These are phyloP conservation scores for Escallonia rubra DNA, from an alignment of 129 eudicot species.

Conservation along the genomic window DNA sequence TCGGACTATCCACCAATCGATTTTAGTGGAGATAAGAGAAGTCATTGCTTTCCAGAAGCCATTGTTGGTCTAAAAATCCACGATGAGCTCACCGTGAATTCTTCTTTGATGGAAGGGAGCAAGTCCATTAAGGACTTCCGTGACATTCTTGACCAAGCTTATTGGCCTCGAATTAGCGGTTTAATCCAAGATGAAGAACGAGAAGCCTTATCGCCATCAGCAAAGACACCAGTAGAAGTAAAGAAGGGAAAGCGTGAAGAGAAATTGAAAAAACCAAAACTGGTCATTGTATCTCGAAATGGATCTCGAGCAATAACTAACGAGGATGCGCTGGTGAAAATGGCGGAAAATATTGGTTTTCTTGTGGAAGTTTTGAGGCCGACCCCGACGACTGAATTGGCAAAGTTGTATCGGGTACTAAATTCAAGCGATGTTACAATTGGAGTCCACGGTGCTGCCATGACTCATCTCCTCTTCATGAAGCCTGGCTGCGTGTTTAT, in stretches of 20 bases:
- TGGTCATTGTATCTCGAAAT: slow-evolving; percentile 68
- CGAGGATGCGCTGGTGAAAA: slow-evolving; percentile 48
- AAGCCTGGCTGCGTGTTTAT: slow-evolving; percentile 77
- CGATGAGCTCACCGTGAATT: slow-evolving; percentile 68
- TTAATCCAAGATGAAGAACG: slow-evolving; percentile 57
- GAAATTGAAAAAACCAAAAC: slow-evolving; percentile 44
- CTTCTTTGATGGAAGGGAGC: slow-evolving; percentile 46
- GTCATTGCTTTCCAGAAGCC: slow-evolving; percentile 86
- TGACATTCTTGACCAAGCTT: slow-evolving; percentile 62
- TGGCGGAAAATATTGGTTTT: slow-evolving; percentile 72
- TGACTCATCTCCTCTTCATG: slow-evolving; percentile 90
- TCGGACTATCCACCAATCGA: slow-evolving; percentile 73
- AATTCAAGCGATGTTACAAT: slow-evolving; percentile 90
- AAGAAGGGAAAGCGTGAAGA: background rate
- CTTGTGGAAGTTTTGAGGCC: slow-evolving; percentile 62
- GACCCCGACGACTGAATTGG: slow-evolving; percentile 57
- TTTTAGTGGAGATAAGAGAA: slow-evolving; percentile 59
- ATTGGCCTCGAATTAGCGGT: slow-evolving; percentile 63
- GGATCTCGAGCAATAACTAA: slow-evolving; percentile 84
- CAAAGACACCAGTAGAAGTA: slow-evolving; percentile 12
- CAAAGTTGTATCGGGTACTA: slow-evolving; percentile 58
- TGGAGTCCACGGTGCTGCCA: slow-evolving; percentile 99
- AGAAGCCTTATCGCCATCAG: slow-evolving; percentile 21
- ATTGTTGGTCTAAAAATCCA: slow-evolving; percentile 77
- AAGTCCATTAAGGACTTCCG: slow-evolving; percentile 70